phyloP scores from a whole-genome alignment of 768 basidiomycete species.

The Hygrocybe punicea region DNA sequence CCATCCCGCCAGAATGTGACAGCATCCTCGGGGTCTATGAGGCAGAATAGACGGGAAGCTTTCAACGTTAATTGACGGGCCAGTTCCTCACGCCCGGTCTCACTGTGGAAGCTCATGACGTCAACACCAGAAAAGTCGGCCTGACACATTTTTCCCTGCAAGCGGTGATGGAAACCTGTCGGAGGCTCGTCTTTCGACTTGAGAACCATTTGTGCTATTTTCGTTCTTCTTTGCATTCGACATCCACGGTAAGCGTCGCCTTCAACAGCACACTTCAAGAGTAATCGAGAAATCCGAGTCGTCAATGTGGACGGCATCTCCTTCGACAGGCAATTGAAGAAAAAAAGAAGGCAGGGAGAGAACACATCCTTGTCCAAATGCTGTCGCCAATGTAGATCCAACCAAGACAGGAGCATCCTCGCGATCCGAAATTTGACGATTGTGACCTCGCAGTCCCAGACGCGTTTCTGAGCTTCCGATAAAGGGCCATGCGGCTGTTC shows the following conservation, averaged over 20 bases:
- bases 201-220: not conserved
- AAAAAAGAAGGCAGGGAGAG: constrained; percentile 25
- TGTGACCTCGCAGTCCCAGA: constrained; percentile 41
- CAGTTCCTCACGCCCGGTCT: constrained; percentile 41
- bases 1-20: constrained; percentile 40
- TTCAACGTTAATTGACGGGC: constrained; percentile 45
- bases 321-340: constrained; percentile 19
- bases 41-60: constrained; percentile 36
- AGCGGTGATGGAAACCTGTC: not conserved
- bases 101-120: constrained; percentile 34
- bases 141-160: not conserved
- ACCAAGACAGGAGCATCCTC: constrained; percentile 63
- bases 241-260: not conserved
- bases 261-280: constrained; percentile 16
- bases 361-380: constrained; percentile 46
- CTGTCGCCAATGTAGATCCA: constrained; percentile 65
- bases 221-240: not conserved
- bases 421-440: constrained; percentile 57
- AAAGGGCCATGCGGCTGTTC: constrained; percentile 29
- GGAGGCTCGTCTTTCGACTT: not conserved
- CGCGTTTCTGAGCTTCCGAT: constrained; percentile 32
- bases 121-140: constrained; percentile 25
- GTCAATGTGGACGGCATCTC: constrained; percentile 20
- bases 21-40: constrained; percentile 43
- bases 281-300: constrained; percentile 25